Conservation (phyloP, 2,329 filamentous ascomycete genomes). For the Aspergillus terreus region DNA sequence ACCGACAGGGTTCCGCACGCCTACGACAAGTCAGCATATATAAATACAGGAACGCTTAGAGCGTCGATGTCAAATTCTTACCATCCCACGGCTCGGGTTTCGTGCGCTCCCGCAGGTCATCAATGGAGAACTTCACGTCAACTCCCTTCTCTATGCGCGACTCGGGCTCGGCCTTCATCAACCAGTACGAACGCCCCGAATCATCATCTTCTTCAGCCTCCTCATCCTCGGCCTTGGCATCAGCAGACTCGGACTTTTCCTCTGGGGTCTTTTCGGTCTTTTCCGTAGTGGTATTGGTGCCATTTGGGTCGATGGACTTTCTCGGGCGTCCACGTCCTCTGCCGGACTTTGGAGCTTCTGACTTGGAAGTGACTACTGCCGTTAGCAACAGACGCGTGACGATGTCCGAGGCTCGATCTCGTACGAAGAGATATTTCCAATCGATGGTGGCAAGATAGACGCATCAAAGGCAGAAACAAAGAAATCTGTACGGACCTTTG, state of each 20-base stretch:
- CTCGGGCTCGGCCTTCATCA: slow-evolving; percentile 86
- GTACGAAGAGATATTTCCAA: background rate
- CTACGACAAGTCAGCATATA: slow-evolving; percentile 22
- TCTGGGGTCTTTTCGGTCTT: slow-evolving; percentile 12
- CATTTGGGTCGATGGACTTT: slow-evolving; percentile 17
- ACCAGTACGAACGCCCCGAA: slow-evolving; percentile 59
- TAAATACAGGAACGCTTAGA: background rate
- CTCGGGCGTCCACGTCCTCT: slow-evolving; percentile 22
- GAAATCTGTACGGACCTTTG: slow-evolving; percentile 7
- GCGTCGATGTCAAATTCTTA: slow-evolving; percentile 40
- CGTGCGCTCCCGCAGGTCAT: slow-evolving; percentile 70
- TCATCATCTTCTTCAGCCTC: slow-evolving; percentile 16
- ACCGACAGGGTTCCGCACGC: slow-evolving; percentile 44
- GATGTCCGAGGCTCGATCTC: no score
- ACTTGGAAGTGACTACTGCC: slow-evolving; percentile 12
- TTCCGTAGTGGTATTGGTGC: slow-evolving; percentile 11
- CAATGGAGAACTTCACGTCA: slow-evolving; percentile 91
- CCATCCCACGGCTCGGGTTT: slow-evolving; percentile 90
- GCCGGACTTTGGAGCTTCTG: slow-evolving; percentile 17
- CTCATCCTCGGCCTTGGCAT: slow-evolving; percentile 15
- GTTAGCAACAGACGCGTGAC: background rate
- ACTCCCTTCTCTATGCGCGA: slow-evolving; percentile 79
- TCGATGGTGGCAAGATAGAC: background rate
- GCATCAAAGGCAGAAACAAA: background rate
- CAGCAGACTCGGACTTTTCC: slow-evolving; percentile 14